These are phyloP conservation scores for Madurella mycetomatis DNA, from an alignment of 2,329 filamentous ascomycete species.

Conservation along the genomic window DNA sequence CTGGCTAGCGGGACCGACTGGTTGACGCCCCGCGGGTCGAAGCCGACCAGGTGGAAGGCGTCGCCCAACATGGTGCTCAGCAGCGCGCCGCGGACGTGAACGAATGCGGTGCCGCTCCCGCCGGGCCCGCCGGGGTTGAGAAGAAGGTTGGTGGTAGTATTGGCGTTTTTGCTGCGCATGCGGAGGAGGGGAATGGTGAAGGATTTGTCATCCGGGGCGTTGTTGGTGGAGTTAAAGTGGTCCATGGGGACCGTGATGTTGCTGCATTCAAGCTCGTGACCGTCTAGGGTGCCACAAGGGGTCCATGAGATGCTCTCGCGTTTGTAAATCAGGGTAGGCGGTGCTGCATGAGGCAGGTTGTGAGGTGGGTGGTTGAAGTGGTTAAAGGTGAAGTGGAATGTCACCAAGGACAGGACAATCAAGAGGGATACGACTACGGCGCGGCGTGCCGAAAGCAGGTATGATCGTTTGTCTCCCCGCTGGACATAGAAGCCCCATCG, in stretches of 20 bases:
- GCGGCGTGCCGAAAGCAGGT: background rate
- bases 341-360: background rate
- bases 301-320: slow-evolving; percentile 39
- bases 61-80: slow-evolving; percentile 39
- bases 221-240: slow-evolving; percentile 36
- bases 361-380: background rate
- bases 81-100: slow-evolving; percentile 34
- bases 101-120: slow-evolving; percentile 37
- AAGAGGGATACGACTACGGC: background rate
- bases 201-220: slow-evolving; percentile 31
- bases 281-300: slow-evolving; percentile 36
- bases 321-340: slow-evolving; percentile 21
- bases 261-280: slow-evolving; percentile 39
- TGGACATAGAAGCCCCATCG: too few species aligned
- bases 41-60: slow-evolving; percentile 42
- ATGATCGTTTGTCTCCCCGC: background rate
- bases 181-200: slow-evolving; percentile 44
- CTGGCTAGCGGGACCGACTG: slow-evolving; percentile 32
- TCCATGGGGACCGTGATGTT: slow-evolving; percentile 44
- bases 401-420: background rate
- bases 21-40: slow-evolving; percentile 46
- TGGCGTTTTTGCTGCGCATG: slow-evolving; percentile 40
- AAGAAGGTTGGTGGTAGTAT: slow-evolving; percentile 41
- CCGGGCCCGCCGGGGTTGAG: slow-evolving; percentile 48
- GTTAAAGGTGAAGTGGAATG: background rate